A percentile compares a stretch with the other conserved stretches of the same genome.
Evolutionary conservation across 371 early-diverging fungal species (phyloP).

Genomic region (Mucor racemosus): DNA sequence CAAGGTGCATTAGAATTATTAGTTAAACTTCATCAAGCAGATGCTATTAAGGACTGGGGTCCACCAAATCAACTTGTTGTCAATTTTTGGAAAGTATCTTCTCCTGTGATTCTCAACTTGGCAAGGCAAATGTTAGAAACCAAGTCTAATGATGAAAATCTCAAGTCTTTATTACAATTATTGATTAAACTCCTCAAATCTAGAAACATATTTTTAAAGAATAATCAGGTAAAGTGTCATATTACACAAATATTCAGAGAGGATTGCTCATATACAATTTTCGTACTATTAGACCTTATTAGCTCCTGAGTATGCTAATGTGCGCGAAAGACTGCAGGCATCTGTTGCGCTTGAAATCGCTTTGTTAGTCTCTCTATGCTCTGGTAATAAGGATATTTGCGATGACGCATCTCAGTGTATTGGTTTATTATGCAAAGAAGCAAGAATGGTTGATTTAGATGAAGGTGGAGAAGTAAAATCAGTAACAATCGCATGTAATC

Average conservation of each 20-base stretch:
- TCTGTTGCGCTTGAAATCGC: slow-evolving; percentile 78
- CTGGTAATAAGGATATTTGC: slow-evolving; percentile 72
- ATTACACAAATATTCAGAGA: not conserved
- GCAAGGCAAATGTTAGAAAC: slow-evolving; percentile 55
- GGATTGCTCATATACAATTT: too few species aligned
- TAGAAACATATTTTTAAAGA: slow-evolving; percentile 68
- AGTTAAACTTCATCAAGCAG: slow-evolving; percentile 58
- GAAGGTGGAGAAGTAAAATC: slow-evolving; percentile 55
- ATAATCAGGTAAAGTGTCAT: slow-evolving; percentile 41
- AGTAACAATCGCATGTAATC: slow-evolving; percentile 68
- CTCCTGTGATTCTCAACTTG: slow-evolving; percentile 51
- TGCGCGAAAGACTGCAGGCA: slow-evolving; percentile 71
- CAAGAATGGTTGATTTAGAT: slow-evolving; percentile 59
- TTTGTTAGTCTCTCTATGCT: slow-evolving; percentile 74
- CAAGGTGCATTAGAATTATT: slow-evolving; percentile 70
- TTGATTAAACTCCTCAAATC: slow-evolving; percentile 62
- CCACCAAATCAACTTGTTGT: slow-evolving; percentile 41
- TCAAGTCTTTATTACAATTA: slow-evolving; percentile 59
- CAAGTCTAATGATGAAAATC: slow-evolving; percentile 61
- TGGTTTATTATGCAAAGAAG: slow-evolving; percentile 64
- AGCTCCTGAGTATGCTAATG: slow-evolving; percentile 52
- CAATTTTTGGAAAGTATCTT: slow-evolving; percentile 69
- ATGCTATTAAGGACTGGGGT: slow-evolving; percentile 64
- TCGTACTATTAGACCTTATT: slow-evolving; percentile 23
- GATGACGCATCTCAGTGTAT: slow-evolving; percentile 64